phyloP scores from a whole-genome alignment of 345 rosid species.

The Alliaria petiolata region DNA sequence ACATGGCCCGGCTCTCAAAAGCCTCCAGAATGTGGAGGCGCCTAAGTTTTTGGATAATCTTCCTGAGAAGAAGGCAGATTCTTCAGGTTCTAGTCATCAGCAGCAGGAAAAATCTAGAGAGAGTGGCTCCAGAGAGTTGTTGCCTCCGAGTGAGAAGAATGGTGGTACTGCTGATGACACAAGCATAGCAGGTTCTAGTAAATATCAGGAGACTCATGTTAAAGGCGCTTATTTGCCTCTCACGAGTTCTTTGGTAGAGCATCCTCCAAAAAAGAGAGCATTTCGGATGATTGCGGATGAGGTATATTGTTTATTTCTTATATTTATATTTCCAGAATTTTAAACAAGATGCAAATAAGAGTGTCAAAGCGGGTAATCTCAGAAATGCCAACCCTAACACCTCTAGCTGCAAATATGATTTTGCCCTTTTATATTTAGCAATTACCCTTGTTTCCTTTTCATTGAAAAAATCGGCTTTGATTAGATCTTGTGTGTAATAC shows the following conservation, averaged over 20 bases:
- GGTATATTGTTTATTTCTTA: slow-evolving; percentile 36
- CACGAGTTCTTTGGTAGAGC: slow-evolving; percentile 30
- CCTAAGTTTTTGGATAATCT: slow-evolving; percentile 43
- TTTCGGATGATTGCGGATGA: slow-evolving; percentile 87
- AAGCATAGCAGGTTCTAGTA: slow-evolving; percentile 21
- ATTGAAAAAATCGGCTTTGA: neutral
- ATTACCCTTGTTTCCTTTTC: neutral
- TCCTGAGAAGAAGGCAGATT: slow-evolving; percentile 36
- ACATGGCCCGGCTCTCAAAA: slow-evolving; percentile 71
- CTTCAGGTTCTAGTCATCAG: slow-evolving; percentile 33
- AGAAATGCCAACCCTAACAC: neutral
- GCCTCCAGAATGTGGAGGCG: slow-evolving; percentile 62
- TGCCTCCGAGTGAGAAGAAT: slow-evolving; percentile 30
- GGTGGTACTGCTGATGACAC: slow-evolving; percentile 34
- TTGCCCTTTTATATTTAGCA: neutral
- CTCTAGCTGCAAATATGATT: neutral
- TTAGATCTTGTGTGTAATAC: neutral
- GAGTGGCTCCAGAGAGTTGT: slow-evolving; percentile 33
- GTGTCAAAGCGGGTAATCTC: neutral
- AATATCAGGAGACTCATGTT: slow-evolving; percentile 28
- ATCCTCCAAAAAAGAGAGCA: slow-evolving; percentile 40
- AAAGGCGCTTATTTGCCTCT: slow-evolving; percentile 33
- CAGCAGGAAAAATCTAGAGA: slow-evolving; percentile 41
- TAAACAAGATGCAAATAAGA: neutral
- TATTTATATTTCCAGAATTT: neutral